Evolutionary conservation across 2,329 filamentous ascomycete genomes (phyloP), one percentile per base, ranked within the genome.

Genomic region (Amylocarpus encephaloides): DNA sequence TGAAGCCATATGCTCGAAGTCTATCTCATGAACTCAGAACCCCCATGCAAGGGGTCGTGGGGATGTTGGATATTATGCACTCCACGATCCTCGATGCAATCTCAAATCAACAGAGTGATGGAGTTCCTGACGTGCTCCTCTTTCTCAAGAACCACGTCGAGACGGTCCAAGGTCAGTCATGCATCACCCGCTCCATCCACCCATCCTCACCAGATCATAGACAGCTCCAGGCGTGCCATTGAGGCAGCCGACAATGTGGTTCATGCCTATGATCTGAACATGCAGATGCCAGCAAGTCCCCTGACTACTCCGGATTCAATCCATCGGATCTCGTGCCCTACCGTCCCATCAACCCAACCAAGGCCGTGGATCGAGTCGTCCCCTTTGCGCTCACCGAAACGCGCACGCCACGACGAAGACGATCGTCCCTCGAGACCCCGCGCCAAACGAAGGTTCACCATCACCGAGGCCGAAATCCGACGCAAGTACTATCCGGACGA

Each of bases 51-150:
- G 84, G 84, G 38, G 82, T 88, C 6, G 82, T 88, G 12, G 84
- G 84, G 6, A 87, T 87, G 83, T 69, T 88, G 39, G 84, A 88
- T 67, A 81, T 88, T 53, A 87, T 88, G 82, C 82, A 86, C 67
- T 80, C 83, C 2, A 86, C 82, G 2, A 80, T 87, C 2, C 74
- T 83, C 51, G 83, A 87, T 62, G 80, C 80, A 15, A 75, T 82
- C 6, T 75, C 79, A 53, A 73, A 71, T 34, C 74, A 78, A 52
- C 66, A 68, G 9, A 74, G 78, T 52, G 62, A 74, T 5, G 70
- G 70, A 45, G 68, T 78, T 4, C 73, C 75, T 29, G 67, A 71
- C 51, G 72, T 86, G 39, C 82, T 87, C 55, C 73, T 79, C 51
- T 74, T 75, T 19, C 70, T 88, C 46, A 83, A 80, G 63, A 77